These are phyloP conservation scores for Shiraia sp. DNA, from an alignment of 2,329 filamentous ascomycete species.

Conservation along the genomic window DNA sequence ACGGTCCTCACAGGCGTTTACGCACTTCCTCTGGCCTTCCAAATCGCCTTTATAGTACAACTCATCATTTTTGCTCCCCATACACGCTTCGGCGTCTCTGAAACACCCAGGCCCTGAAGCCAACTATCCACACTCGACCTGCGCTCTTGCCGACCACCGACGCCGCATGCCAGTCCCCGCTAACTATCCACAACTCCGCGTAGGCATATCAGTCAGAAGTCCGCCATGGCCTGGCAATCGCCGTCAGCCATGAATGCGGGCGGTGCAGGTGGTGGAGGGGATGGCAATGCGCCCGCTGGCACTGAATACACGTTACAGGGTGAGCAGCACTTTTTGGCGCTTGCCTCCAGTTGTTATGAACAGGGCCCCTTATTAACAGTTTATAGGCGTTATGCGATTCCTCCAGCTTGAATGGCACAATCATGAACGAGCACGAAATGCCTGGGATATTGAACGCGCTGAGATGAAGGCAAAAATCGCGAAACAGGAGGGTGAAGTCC, in stretches of 20 bases:
- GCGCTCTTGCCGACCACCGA: slow-evolving; percentile 28
- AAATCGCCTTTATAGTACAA: background rate
- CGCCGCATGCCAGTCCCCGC: slow-evolving; percentile 35
- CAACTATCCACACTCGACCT: slow-evolving; percentile 23
- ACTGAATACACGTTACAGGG: slow-evolving; percentile 76
- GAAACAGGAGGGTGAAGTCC: slow-evolving; percentile 84
- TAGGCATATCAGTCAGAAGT: slow-evolving; percentile 22
- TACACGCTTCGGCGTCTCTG: slow-evolving; percentile 15
- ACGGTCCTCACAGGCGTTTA: slow-evolving; percentile 3
- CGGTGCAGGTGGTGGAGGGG: slow-evolving; percentile 54
- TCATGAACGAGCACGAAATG: slow-evolving; percentile 95
- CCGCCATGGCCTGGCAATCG: slow-evolving; percentile 71
- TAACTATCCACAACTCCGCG: slow-evolving; percentile 25
- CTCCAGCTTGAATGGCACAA: slow-evolving; percentile 99
- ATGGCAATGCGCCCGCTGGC: slow-evolving; percentile 58
- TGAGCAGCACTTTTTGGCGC: slow-evolving; percentile 37
- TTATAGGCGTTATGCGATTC: slow-evolving; percentile 93
- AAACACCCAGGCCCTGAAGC: slow-evolving; percentile 25
- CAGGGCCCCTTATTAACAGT: slow-evolving; percentile 13
- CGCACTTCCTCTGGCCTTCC: slow-evolving; percentile 11
- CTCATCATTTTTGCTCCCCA: background rate
- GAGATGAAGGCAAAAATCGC: slow-evolving; percentile 99
- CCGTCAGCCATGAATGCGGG: slow-evolving; percentile 65
- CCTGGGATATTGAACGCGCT: slow-evolving; percentile 98
- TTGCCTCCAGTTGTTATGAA: slow-evolving; percentile 6